These are phyloP conservation scores for Glonium stellatum DNA, from an alignment of 495 filamentous ascomycete species.

Conservation along the genomic window DNA sequence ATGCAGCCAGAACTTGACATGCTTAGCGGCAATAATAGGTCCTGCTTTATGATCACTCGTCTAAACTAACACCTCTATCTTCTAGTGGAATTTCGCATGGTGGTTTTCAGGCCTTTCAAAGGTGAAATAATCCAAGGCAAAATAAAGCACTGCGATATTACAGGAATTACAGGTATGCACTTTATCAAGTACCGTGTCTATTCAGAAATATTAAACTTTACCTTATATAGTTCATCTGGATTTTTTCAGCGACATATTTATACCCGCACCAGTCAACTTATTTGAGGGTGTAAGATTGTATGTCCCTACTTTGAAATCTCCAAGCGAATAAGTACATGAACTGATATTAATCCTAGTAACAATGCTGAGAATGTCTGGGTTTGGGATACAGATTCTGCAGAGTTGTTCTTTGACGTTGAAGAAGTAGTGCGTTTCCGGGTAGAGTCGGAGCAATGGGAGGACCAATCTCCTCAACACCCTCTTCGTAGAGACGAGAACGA, in stretches of 20 bases:
- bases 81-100: slow-evolving; percentile 78
- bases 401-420: slow-evolving; percentile 77
- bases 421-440: slow-evolving; percentile 82
- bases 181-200: background rate
- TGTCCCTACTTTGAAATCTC: slow-evolving; percentile 29
- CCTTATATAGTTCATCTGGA: slow-evolving; percentile 59
- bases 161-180: slow-evolving; percentile 66
- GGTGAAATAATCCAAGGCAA: slow-evolving; percentile 78
- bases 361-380: slow-evolving; percentile 69
- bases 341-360: slow-evolving; percentile 42
- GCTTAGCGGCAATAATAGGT: background rate
- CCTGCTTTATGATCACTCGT: too few relatives aligned
- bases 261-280: slow-evolving; percentile 58
- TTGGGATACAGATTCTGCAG: slow-evolving; percentile 64
- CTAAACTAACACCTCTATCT: background rate
- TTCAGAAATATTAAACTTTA: slow-evolving; percentile 6
- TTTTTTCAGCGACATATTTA: slow-evolving; percentile 86
- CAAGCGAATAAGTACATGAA: background rate
- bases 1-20: slow-evolving; percentile 13
- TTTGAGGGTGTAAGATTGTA: slow-evolving; percentile 69
- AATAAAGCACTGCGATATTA: slow-evolving; percentile 61
- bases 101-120: slow-evolving; percentile 94
- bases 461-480: slow-evolving; percentile 70
- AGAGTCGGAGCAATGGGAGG: slow-evolving; percentile 77
- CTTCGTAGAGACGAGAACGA: slow-evolving; percentile 44